Conservation (phyloP, 1,139 yeast species). For the Diutina ranongensis region DNA sequence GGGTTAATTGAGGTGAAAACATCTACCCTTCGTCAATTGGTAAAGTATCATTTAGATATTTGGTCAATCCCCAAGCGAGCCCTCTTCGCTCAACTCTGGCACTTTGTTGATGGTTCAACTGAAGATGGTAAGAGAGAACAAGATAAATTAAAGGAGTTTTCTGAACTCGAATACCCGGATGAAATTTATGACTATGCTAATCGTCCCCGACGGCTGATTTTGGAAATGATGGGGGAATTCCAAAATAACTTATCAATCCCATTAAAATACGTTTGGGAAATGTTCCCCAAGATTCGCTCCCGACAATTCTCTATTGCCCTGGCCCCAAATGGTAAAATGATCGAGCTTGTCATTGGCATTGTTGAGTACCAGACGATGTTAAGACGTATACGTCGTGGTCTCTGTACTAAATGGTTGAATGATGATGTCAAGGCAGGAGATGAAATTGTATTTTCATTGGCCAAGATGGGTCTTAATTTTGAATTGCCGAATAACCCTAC, state of each 20-base stretch:
- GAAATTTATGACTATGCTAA: slow-evolving; percentile 83
- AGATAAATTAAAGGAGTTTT: slow-evolving; percentile 67
- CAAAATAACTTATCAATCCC: slow-evolving; percentile 61
- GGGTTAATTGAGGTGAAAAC: slow-evolving; percentile 41
- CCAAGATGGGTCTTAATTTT: slow-evolving; percentile 32
- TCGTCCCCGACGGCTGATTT: slow-evolving; percentile 77
- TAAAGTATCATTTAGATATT: slow-evolving; percentile 74
- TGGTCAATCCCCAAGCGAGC: slow-evolving; percentile 75
- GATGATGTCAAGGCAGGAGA: slow-evolving; percentile 32
- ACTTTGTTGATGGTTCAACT: slow-evolving; percentile 49
- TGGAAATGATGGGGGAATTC: slow-evolving; percentile 79
- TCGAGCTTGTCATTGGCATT: slow-evolving; percentile 67
- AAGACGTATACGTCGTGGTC: slow-evolving; percentile 64
- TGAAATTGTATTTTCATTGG: slow-evolving; percentile 42
- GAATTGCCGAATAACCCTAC: slow-evolving; percentile 11
- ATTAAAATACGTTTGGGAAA: slow-evolving; percentile 57
- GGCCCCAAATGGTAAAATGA: slow-evolving; percentile 24
- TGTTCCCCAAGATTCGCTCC: slow-evolving; percentile 70
- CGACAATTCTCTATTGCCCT: slow-evolving; percentile 80
- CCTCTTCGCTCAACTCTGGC: slow-evolving; percentile 61
- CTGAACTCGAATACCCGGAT: slow-evolving; percentile 60
- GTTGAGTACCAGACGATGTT: slow-evolving; percentile 82
- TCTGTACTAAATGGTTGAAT: slow-evolving; percentile 73
- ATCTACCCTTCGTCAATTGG: slow-evolving; percentile 55
- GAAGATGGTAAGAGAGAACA: slow-evolving; percentile 46